These are phyloP conservation scores for Cryptococcus hybrid DNA, from an alignment of 1,284 basidiomycete genomes.

Conservation along the genomic window DNA sequence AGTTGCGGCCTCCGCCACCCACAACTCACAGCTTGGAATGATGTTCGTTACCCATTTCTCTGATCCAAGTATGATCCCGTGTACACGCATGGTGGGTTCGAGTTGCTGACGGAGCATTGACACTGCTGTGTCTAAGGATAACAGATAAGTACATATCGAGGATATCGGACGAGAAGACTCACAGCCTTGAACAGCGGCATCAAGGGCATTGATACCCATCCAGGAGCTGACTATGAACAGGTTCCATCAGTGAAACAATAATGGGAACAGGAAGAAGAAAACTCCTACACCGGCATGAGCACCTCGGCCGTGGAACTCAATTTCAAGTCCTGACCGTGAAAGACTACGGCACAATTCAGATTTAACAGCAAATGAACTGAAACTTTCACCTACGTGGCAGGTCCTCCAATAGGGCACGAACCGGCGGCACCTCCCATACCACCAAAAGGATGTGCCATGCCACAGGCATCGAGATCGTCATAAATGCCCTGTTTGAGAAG, in stretches of 20 bases:
- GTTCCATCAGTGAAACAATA: neutral
- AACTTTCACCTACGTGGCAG: conserved; percentile 15
- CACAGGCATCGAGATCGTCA: conserved; percentile 52
- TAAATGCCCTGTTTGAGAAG: conserved; percentile 72
- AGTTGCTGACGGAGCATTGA: conserved; percentile 52
- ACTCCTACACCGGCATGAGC: conserved; percentile 32
- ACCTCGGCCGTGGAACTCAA: conserved; percentile 27
- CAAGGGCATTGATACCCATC: conserved; percentile 53
- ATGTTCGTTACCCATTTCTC: conserved; percentile 36
- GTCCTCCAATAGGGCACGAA: conserved; percentile 18
- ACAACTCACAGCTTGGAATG: conserved; percentile 20
- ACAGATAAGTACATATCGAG: neutral
- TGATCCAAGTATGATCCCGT: conserved; percentile 48
- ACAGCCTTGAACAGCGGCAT: conserved; percentile 50
- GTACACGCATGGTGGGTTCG: conserved; percentile 43
- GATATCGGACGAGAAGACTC: neutral
- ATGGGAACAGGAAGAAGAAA: neutral
- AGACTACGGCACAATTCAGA: conserved; percentile 12
- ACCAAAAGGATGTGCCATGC: conserved; percentile 29
- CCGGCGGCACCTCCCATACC: conserved; percentile 18
- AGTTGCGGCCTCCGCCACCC: neutral
- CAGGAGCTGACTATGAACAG: conserved; percentile 39
- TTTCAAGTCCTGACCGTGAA: conserved; percentile 21
- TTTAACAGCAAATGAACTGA: neutral
- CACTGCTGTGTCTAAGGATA: conserved; percentile 47